Conservation (phyloP, 116 monocot species). For the Cymodocea nodosa region DNA sequence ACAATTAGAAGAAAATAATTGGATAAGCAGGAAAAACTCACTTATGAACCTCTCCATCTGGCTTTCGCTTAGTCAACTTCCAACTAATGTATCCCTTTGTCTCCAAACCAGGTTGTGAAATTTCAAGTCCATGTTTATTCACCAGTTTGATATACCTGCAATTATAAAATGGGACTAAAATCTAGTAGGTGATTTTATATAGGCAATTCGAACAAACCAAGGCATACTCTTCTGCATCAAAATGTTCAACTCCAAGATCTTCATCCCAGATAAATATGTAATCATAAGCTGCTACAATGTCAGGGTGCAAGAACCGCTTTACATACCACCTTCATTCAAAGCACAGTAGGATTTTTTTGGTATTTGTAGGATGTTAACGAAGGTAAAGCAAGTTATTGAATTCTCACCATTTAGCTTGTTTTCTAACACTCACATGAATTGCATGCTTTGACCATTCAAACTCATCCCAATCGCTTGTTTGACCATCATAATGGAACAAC, state of each 20-base stretch:
- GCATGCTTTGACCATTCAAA: conserved; percentile 33
- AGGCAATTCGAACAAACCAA: background rate
- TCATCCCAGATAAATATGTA: conserved; percentile 79
- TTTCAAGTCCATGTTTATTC: conserved; percentile 72
- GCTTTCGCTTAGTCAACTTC: conserved; percentile 68
- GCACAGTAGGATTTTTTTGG: background rate
- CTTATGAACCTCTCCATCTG: conserved; percentile 68
- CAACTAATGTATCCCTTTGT: conserved; percentile 52
- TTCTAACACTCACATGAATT: conserved; percentile 26
- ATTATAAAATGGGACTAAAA: background rate
- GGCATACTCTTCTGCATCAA: conserved; percentile 62
- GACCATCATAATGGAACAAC: conserved; percentile 27
- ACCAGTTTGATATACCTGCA: conserved; percentile 73
- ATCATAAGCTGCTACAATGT: conserved; percentile 51
- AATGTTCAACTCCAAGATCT: conserved; percentile 60
- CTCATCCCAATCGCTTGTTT: conserved; percentile 25
- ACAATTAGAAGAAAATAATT: background rate
- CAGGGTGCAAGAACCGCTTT: conserved; percentile 76
- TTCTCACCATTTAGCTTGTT: conserved; percentile 30
- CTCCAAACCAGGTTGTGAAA: conserved; percentile 82
- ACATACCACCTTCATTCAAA: conserved; percentile 51
- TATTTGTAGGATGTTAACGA: background rate
- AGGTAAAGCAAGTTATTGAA: background rate
- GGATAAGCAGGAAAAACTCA: conserved; percentile 17
- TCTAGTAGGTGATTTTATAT: background rate